Evolutionary conservation across 2,329 filamentous ascomycete genomes (phyloP), one percentile per base, ranked within the genome.

Genomic region (Xylaria arbuscula): DNA sequence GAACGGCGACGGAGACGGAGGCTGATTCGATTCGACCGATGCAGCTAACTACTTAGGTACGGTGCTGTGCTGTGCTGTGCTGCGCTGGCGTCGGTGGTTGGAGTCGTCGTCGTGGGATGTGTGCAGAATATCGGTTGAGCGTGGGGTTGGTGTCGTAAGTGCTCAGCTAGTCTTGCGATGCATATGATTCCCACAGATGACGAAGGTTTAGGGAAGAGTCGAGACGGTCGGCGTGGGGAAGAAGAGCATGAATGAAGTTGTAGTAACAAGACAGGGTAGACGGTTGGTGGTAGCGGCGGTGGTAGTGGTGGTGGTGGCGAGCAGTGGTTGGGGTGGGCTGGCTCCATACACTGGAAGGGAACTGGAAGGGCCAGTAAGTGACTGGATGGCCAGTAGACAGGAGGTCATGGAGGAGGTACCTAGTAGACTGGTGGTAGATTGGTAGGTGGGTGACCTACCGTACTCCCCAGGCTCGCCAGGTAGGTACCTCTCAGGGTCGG

Each of bases 261-360:
- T 54, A 59, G 63, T 59, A 63, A 22, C 17, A 51, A 28, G 55
- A 42, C 48, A 63, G 56, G 59, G 58, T 59, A 40, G 55, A 42
- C n/a, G 10, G 48, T 38, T 28, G 15, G 8, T 60, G 28, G 64
- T 51, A 34, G 47, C 60, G 42, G 61, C 57, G 61, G 56, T 38
- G 62, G 67, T 2, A 13, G 40, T 42, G 48, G 54, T 63, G 48
- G 66, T 61, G 61, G 62, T 40, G 66, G 67, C 62, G 57, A 53
- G 54, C 51, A 28, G 60, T 67, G 55, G 63, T 67, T 59, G 62
- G 62, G 57, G 56, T 65, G 48, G 66, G 66, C 36, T 57, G 40
- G 50, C 36, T 65, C 53, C 42, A 67, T 51, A 24, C 22, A 19
- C 19, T 24, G n/a, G 53, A 42, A 19, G 19, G 53, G 53, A 24